Base-by-base conservation (phyloP, 1,284 basidiomycete genomes). In the Marasmius fiardii region DNA sequence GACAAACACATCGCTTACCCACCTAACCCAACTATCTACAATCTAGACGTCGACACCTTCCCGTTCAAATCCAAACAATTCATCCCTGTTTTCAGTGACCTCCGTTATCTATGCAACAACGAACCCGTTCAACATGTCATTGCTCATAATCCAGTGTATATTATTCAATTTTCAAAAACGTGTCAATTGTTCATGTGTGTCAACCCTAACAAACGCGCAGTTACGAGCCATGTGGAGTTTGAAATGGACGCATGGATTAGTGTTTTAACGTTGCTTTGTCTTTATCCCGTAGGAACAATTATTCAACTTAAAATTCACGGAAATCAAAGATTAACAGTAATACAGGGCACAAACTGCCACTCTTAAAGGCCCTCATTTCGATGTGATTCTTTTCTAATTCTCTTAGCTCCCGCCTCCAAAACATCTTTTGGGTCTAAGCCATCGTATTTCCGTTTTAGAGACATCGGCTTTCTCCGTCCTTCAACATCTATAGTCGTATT, bases 231-330 rank as follows among this genome's bases (percentile, higher is more conserved):
- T 64, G 86, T 97, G 63, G 94, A 97, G 69, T 98, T 92, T 71
- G 95, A 98, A 71, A 88, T 90, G 33, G 95, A 98, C 62, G 86
- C 88, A 28, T 97, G 94, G 93, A 92, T 95, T 59, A 91, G 87
- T 64, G 90, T 95, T 8, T 97, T 74, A 93, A 94, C 64, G 87
- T 95, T 28, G 93, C 93, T 5, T 82, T 95, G 6, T 94, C 93
- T 24, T 74, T 98, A 14, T 89, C 91, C 2, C 85, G 93, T n/a
- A n/a, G n/a, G n/a, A n/a, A n/a, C n/a, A n/a, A n/a, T n/a, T n/a
- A n/a, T n/a, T n/a, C n/a, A n/a, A n/a, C n/a, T n/a, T n/a, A n/a
- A n/a, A n/a, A n/a, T n/a, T n/a, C n/a, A n/a, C n/a, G n/a, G n/a
- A n/a, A n/a, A n/a, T n/a, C n/a, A n/a, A n/a, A n/a, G n/a, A n/a